These are phyloP conservation scores for Conringia planisiliqua DNA, from an alignment of 345 rosid genomes.

Conservation along the genomic window DNA sequence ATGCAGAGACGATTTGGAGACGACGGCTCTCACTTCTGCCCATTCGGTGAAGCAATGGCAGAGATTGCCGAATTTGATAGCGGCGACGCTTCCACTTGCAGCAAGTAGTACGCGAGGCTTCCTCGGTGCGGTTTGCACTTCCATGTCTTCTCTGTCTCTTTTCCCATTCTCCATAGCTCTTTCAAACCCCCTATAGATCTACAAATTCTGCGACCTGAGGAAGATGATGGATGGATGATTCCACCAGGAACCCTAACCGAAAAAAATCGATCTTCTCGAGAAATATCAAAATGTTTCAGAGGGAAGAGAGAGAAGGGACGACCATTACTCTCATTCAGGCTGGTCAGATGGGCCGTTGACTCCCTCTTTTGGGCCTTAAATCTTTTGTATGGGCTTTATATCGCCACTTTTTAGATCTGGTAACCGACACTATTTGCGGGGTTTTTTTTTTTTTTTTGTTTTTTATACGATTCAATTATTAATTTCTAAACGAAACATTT, in stretches of 20 bases:
- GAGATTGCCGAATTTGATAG: conserved; percentile 81
- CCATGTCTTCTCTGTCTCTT: conserved; percentile 40
- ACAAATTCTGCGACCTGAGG: not conserved
- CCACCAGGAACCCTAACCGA: conserved; percentile 25
- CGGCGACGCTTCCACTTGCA: conserved; percentile 93
- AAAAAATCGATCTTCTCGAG: not conserved
- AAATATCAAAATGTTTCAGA: conserved; percentile 18
- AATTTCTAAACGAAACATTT: no score
- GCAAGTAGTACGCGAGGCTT: conserved; percentile 72
- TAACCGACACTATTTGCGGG: no score
- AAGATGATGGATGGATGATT: not conserved
- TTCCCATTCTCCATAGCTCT: conserved; percentile 25
- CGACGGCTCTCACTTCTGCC: conserved; percentile 90
- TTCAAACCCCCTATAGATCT: not conserved
- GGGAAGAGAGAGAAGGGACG: conserved; percentile 20
- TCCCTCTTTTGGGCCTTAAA: not conserved
- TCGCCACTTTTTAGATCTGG: no score
- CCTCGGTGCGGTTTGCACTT: conserved; percentile 33
- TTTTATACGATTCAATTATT: no score
- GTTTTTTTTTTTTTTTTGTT: no score
- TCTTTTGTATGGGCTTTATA: not conserved
- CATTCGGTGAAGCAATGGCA: conserved; percentile 82
- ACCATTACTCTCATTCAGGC: not conserved
- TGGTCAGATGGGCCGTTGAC: conserved; percentile 17
- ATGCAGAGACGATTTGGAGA: conserved; percentile 68